Evolutionary conservation across 768 basidiomycete species (phyloP).

Genomic region (Mycena venus): DNA sequence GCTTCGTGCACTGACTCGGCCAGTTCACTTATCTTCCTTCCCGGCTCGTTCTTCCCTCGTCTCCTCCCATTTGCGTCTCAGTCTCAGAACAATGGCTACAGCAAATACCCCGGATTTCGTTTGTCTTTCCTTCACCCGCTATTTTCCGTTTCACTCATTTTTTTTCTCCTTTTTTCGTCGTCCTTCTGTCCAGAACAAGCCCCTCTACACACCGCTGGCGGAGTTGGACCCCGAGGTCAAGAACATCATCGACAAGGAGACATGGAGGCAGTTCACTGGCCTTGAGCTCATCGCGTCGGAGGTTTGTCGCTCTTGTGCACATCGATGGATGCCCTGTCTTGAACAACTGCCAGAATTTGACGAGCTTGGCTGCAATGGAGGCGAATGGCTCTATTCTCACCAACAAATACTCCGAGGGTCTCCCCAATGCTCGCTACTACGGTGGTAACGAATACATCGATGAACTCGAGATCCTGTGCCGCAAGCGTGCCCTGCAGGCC

Average conservation of each 20-base stretch:
- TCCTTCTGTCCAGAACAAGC: constrained; percentile 78
- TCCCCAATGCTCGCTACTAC: constrained; percentile 96
- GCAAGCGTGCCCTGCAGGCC: constrained; percentile 94
- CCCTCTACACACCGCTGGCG: constrained; percentile 87
- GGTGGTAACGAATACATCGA: constrained; percentile 99
- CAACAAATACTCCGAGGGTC: constrained; percentile 99
- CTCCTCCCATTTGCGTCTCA: constrained; percentile 40
- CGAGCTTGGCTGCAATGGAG: constrained; percentile 95
- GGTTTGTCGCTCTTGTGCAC: constrained; percentile 58
- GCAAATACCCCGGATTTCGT: constrained; percentile 73
- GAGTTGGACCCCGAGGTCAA: constrained; percentile 96
- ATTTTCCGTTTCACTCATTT: background rate
- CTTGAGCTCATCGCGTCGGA: constrained; percentile 99
- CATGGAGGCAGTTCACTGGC: constrained; percentile 97
- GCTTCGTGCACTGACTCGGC: constrained; percentile 43
- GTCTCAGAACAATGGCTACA: constrained; percentile 70
- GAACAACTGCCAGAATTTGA: constrained; percentile 81
- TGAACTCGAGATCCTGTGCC: constrained; percentile 94
- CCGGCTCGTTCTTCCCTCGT: constrained; percentile 37
- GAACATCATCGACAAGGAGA: constrained; percentile 99
- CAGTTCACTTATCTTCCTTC: constrained; percentile 46
- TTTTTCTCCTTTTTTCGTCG: background rate
- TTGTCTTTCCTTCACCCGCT: constrained; percentile 41
- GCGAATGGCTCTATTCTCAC: constrained; percentile 99
- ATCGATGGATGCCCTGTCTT: constrained; percentile 16